Base-by-base conservation (phyloP, 2,329 filamentous ascomycete species). In the Ophiocordyceps sinensis region DNA sequence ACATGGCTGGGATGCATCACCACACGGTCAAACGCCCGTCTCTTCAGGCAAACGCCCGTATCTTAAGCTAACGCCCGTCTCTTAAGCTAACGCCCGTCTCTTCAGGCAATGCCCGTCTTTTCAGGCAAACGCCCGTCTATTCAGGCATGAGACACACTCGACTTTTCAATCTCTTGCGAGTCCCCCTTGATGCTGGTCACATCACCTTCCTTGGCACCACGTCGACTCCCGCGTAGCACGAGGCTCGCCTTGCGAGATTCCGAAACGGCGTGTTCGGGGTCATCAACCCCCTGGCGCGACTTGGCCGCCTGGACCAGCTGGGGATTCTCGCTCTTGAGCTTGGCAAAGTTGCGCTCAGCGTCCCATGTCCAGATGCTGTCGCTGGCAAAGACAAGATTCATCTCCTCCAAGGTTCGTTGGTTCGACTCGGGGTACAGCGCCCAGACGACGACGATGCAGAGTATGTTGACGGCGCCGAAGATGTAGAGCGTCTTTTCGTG, bases 381-480 rank as follows among this genome's bases (percentile, higher is more conserved):
- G 1, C 76, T 70, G 0, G 80, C 77, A 49, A 87, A 86, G 0
- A 86, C 59, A 0, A 85, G 59, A 45, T 87, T 77, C 65, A 86
- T 85, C 52, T 85, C 81, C 51, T 86, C 82, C 0, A 86, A 63
- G 0, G 80, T 85, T 0, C 82, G 71, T 54, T 83, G 77, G 52
- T 79, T 84, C 3, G 76, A 82, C 54, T 86, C 82, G 0, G 82
- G 82, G 43, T 85, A 86, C 0, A 87, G 52, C 0, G 78, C 77
- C 77, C 79, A 87, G 0, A 85, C 76, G 59, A 84, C 74, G 0
- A 78, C 71, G 5, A 86, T 78, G 1, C 72, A 70, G 28, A 82
- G 56, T 9, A 77, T 59, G 51, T 85, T 86, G 52, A 71, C 74
- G 4, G 71, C 76, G 1, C 72, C 82, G 49, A 86, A 87, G 39